Base-by-base conservation (phyloP, 2,329 filamentous ascomycete genomes). In the Dactylellina haptotyla region DNA sequence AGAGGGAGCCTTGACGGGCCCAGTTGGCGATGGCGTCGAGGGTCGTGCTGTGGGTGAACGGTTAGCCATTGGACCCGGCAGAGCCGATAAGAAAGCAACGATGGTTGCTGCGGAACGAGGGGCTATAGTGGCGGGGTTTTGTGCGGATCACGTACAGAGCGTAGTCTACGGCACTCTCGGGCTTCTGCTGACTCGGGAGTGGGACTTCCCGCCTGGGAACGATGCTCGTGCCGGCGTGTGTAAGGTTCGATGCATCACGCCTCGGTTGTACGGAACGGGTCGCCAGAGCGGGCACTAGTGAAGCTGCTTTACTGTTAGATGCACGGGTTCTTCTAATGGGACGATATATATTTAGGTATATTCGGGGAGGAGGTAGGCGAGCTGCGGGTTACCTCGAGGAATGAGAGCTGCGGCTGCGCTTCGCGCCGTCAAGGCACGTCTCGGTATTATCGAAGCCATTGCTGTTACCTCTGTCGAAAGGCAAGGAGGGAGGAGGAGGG, bases 121-220 rank as follows among this genome's bases (percentile, higher is more conserved):
- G 32, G 8, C 30, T 26, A 20, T 41, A n/a, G 23, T n/a, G 16
- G 16, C 20, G 64, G 53, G 32, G 34, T 43, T 1, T 54, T 46
- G n/a, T n/a, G n/a, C 26, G 30, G 23, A 23, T 32, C 56, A 87
- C 90, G 78, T 90, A 94, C 90, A 96, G 85, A 76, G 91, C 91
- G 82, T 93, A 94, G 88, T 96, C 90, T 79, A 94, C 84, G 71
- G 87, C 87, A 78, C 90, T 88, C 85, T 94, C 92, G 82, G 89
- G 91, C 76, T 85, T 85, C 82, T 92, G 89, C 83, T 96, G 88
- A 81, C 90, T 93, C 76, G 90, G 84, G 72, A 95, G 84, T 75
- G 87, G 88, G 66, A 95, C 90, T 83, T 94, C 90, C 80, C 86
- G 87, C 78, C 88, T 87, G 5, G 70, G 58, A n/a, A 75, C 67